Conservation (phyloP, 2,329 filamentous ascomycete genomes). For the Aspergillus udagawae region DNA sequence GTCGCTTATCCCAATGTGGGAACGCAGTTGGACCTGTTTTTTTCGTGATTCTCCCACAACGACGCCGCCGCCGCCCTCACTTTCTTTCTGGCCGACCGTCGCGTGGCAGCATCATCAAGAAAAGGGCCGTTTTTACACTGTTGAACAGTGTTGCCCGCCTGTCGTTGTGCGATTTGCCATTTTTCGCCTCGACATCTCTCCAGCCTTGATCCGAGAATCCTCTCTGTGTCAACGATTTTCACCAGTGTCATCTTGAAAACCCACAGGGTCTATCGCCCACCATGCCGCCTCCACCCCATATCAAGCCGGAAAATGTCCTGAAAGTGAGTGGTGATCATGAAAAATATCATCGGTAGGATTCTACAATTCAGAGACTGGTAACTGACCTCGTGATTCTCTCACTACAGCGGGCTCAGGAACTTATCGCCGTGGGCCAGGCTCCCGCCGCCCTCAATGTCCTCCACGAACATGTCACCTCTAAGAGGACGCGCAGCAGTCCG, state of each 20-base stretch:
- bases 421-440: slow-evolving; percentile 94
- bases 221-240: slow-evolving; percentile 13
- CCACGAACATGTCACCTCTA: slow-evolving; percentile 98
- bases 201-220: slow-evolving; percentile 3
- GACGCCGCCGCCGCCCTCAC: slow-evolving; percentile 6
- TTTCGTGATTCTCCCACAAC: slow-evolving; percentile 36
- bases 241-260: slow-evolving; percentile 13
- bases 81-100: slow-evolving; percentile 23
- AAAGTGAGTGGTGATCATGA: slow-evolving; percentile 53
- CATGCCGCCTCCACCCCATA: slow-evolving; percentile 94
- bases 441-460: slow-evolving; percentile 89
- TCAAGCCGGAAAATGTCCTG: slow-evolving; percentile 98
- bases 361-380: background rate
- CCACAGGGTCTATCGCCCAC: slow-evolving; percentile 41
- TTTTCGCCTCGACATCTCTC: slow-evolving; percentile 5
- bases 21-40: slow-evolving; percentile 21
- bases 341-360: background rate
- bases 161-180: slow-evolving; percentile 22
- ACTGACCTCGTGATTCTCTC: slow-evolving; percentile 13
- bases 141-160: slow-evolving; percentile 27
- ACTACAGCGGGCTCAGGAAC: slow-evolving; percentile 79
- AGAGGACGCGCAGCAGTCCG: slow-evolving; percentile 94
- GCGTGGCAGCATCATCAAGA: slow-evolving; percentile 33
- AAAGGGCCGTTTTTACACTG: slow-evolving; percentile 15
- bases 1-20: slow-evolving; percentile 38